A percentile compares a stretch with the other conserved stretches of the same genome.
Conservation (phyloP, 345 rosid species). For the Mallotus nudiflorus region DNA sequence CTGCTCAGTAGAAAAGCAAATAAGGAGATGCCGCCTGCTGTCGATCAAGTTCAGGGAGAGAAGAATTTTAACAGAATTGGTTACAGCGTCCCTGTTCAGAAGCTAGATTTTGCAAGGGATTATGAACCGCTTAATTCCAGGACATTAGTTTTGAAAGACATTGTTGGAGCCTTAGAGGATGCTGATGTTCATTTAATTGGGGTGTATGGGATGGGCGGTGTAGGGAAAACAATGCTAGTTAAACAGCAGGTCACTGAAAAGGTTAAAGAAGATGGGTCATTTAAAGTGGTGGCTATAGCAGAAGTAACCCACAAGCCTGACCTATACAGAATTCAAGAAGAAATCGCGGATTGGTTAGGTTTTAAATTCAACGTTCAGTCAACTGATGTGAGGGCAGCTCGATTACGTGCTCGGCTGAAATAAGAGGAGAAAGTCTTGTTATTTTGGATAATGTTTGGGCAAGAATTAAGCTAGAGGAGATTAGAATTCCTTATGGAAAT, state of each 20-base stretch:
- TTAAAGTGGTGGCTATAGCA: slow-evolving; percentile 8
- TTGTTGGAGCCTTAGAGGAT: background rate
- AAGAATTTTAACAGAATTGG: background rate
- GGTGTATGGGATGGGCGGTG: too few relatives aligned
- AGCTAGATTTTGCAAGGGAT: background rate
- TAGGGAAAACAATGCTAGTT: slow-evolving; percentile 14
- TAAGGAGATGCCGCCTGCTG: background rate
- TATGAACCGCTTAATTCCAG: slow-evolving; percentile 15
- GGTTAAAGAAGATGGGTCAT: background rate
- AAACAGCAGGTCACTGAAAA: slow-evolving; percentile 5
- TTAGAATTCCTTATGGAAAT: background rate
- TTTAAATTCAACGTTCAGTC: background rate
- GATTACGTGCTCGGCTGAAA: background rate
- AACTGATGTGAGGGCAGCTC: background rate
- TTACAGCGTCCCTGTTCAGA: background rate
- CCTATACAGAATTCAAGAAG: background rate
- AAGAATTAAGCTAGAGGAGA: background rate
- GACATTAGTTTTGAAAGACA: background rate
- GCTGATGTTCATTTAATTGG: background rate
- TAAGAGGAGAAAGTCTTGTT: too few relatives aligned
- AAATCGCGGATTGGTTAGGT: slow-evolving; percentile 15
- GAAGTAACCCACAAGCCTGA: background rate
- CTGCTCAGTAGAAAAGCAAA: too few relatives aligned
- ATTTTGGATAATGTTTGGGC: slow-evolving; percentile 13
- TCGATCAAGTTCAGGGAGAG: background rate